These are phyloP conservation scores for Colletotrichum incanum DNA, from an alignment of 2,329 filamentous ascomycete species.

Conservation along the genomic window DNA sequence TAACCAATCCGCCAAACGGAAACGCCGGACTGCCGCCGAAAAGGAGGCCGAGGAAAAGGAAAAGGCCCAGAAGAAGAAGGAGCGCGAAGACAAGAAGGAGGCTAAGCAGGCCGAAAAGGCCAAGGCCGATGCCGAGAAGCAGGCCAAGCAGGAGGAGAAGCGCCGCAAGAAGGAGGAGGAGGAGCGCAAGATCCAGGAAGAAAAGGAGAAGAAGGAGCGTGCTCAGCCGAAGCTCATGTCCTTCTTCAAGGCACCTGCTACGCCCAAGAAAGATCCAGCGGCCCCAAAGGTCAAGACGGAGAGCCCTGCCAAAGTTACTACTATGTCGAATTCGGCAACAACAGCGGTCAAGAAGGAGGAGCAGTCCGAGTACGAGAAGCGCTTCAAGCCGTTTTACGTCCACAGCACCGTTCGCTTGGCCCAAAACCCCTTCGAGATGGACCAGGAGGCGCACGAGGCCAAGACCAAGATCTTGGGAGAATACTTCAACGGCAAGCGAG, in stretches of 20 bases:
- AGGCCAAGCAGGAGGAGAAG: conserved; percentile 59
- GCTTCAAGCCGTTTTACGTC: conserved; percentile 87
- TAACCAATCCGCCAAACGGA: conserved; percentile 58
- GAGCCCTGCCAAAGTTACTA: conserved; percentile 15
- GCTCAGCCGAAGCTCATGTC: conserved; percentile 62
- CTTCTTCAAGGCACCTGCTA: conserved; percentile 57
- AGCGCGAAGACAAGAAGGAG: conserved; percentile 50
- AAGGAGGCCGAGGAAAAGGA: conserved; percentile 54
- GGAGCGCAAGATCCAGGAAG: conserved; percentile 55
- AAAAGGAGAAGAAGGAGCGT: conserved; percentile 66
- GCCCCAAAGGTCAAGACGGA: conserved; percentile 14
- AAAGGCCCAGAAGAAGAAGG: conserved; percentile 48
- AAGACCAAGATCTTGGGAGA: conserved; percentile 70
- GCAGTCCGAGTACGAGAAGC: conserved; percentile 74
- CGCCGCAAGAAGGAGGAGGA: conserved; percentile 68
- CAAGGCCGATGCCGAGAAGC: conserved; percentile 53
- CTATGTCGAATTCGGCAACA: conserved; percentile 40
- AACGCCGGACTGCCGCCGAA: conserved; percentile 60
- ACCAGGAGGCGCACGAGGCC: conserved; percentile 68
- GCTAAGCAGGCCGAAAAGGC: conserved; percentile 56
- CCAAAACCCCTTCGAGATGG: conserved; percentile 69
- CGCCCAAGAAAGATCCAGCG: conserved; percentile 56
- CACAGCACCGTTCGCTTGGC: conserved; percentile 83
- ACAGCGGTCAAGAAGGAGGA: conserved; percentile 44
- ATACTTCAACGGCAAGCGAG: conserved; percentile 63